Evolutionary conservation across 768 basidiomycete genomes (phyloP), one percentile per base, ranked within the genome.

Genomic region (Mycena albidolilacea): DNA sequence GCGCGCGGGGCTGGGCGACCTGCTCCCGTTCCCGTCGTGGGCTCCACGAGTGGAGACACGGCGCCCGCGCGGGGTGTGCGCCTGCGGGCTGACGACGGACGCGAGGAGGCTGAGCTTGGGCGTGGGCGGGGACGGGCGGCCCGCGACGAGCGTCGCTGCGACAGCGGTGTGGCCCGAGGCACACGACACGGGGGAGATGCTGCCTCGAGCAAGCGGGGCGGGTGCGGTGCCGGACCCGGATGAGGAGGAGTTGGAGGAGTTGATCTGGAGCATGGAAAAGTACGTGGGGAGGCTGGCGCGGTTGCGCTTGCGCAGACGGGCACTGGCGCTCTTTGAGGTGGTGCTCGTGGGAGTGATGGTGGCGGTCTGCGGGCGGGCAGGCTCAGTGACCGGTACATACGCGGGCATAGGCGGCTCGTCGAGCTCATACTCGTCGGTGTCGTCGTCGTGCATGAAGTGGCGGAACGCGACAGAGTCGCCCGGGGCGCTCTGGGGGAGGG

Each of bases 241-340:
- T 58, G 85, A 86, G 74, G 41, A 43, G 35, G 78, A 70, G 43
- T 78, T 17, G 19, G 85, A 77, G 61, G 85, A 86, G 74, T 82
- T 83, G 75, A 90, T 83, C 79, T 90, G 89, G 48, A 95, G 86
- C 70, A 93, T 85, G 59, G 92, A 93, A 80, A 95, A 95, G 81
- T 90, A 93, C 21, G 92, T 89, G 23, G 93, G 93, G 38, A 95
- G 87, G 79, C 90, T 92, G 57, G 90, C 90, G 79, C 93, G 92
- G 80, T 90, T 92, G 77, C 89, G 90, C 76, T 82, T 85, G 70
- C 85, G 86, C 19, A 50, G 82, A 67, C 84, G 86, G 81, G 10
- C 10, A 43, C 41, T 43, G 41, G 85, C 89, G 68, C 85, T 65
- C 79, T 84, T 87, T 74, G 83, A 73, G 77, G 81, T 73, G 76